Evolutionary conservation across 2,329 filamentous ascomycete species (phyloP), one percentile per base, ranked within the genome.

Genomic region (Orbilia quercus): DNA sequence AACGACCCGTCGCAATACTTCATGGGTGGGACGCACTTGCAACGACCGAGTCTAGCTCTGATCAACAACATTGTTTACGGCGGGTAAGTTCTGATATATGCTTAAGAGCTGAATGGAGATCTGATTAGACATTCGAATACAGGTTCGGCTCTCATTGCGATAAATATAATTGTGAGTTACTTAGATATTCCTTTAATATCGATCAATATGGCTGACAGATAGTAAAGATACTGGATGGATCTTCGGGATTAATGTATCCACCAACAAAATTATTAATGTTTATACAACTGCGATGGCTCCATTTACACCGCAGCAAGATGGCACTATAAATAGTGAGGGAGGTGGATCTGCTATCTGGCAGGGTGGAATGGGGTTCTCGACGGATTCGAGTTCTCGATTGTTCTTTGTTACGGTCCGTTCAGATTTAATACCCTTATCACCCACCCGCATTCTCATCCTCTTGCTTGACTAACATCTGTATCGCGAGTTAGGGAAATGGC

Each of bases 111-210:
- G 38, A 31, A 14, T 34, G 42, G 23, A 20, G 12, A 40, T 1
- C 58, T 71, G 28, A 63, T 5, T 16, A 14, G 2, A 7, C 31
- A 7, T 16, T 7, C 2, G 28, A 6, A 1, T 18, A 2, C 45
- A 72, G 66, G 11, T 86, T 87, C 71, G 85, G 84, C 0, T 85
- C 84, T 7, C 83, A 86, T 72, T 87, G 85, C 54, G 85, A 85
- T 22, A 81, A 84, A 63, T 87, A 83, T 77, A 85, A 87, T 76
- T 86, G 71, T 67, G 65, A 64, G 66, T 53, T 23, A n/a, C n/a
- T n/a, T n/a, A n/a, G n/a, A n/a, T n/a, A n/a, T n/a, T n/a, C n/a
- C n/a, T n/a, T n/a, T n/a, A n/a, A n/a, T n/a, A n/a, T n/a, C n/a
- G n/a, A n/a, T n/a, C n/a, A n/a, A n/a, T n/a, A n/a, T n/a, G n/a